Base-by-base conservation (phyloP, 768 basidiomycete species). In the Krasilnikovozyma curviuscula region DNA sequence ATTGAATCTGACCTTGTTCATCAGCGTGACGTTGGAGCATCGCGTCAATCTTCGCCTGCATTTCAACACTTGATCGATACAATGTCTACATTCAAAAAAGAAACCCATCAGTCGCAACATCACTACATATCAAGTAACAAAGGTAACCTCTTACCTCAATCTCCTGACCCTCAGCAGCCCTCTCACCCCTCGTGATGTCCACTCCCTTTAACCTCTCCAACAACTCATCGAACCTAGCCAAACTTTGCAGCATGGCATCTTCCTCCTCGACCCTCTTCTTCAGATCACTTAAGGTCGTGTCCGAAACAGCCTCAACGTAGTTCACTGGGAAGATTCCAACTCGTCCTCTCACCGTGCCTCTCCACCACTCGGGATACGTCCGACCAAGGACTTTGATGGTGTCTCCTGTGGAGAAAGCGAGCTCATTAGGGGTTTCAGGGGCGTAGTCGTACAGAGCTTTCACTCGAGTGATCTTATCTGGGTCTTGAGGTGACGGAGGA, bases 301-400 rank as follows among this genome's bases (percentile, higher is more conserved):
- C 85, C 0, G 86, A 83, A 52, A 95, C 31, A 72, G 79, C 7
- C 57, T 83, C 84, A 56, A 95, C 85, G 67, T 95, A 93, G 63
- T 91, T 93, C 18, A 91, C 84, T 0, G 91, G 91, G 65, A 97
- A 95, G 40, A 97, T 97, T 37, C 86, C 86, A 3, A 86, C 85
- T 49, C 82, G 69, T 0, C 84, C 88, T 59, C 77, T 81, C 38
- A 89, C 64, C 56, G 93, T 86, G 1, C 91, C 91, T 21, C 84
- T 67, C 85, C 88, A 95, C 91, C 91, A 97, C 61, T 93, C 86
- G 57, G 83, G 81, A 64, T 91, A 91, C 21, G 79, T 81, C 23
- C 85, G 75, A 62, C 93, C 86, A 21, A 95, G 78, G 13, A 97
- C 89, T 59, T 86, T 85, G 69, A 95, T 86, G 39, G 91, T 70